These are phyloP conservation scores for Suhomyces sp. DNA, from an alignment of 805 yeast genomes.

Conservation along the genomic window DNA sequence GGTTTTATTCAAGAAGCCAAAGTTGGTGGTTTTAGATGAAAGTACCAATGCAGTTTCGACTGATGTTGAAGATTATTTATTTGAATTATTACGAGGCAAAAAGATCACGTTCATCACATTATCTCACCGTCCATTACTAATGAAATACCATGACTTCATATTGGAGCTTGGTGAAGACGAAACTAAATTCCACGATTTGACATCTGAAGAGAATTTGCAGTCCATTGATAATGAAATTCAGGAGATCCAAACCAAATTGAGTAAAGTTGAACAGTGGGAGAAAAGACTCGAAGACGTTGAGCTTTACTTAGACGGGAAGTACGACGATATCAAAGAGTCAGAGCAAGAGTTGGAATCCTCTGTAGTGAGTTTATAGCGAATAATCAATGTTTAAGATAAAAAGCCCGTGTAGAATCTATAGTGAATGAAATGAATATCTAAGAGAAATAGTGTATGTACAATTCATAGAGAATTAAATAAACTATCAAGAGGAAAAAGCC, in stretches of 20 bases:
- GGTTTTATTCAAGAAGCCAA: slow-evolving; percentile 73
- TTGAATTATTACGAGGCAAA: slow-evolving; percentile 67
- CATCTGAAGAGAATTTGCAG: slow-evolving; percentile 62
- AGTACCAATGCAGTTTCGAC: slow-evolving; percentile 91
- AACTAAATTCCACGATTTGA: slow-evolving; percentile 53
- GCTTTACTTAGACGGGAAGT: slow-evolving; percentile 44
- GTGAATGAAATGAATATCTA: not conserved
- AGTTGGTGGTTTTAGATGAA: slow-evolving; percentile 83
- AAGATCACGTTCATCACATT: slow-evolving; percentile 77
- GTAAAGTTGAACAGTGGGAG: slow-evolving; percentile 58
- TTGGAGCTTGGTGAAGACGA: slow-evolving; percentile 58
- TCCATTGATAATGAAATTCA: slow-evolving; percentile 75
- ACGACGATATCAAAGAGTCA: slow-evolving; percentile 16
- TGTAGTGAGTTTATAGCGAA: not conserved
- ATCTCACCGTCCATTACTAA: slow-evolving; percentile 76
- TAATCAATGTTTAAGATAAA: not conserved
- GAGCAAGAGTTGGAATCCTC: not conserved
- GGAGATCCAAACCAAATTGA: slow-evolving; percentile 58
- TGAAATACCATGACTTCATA: slow-evolving; percentile 79
- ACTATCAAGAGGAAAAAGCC: too few relatives aligned
- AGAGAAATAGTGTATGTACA: too few relatives aligned
- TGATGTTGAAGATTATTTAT: slow-evolving; percentile 84
- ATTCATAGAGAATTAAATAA: too few relatives aligned
- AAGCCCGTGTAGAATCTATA: not conserved
- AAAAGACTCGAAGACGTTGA: slow-evolving; percentile 58